Evolutionary conservation across 805 yeast genomes (phyloP).

Genomic region (Torulaspora delbrueckii): DNA sequence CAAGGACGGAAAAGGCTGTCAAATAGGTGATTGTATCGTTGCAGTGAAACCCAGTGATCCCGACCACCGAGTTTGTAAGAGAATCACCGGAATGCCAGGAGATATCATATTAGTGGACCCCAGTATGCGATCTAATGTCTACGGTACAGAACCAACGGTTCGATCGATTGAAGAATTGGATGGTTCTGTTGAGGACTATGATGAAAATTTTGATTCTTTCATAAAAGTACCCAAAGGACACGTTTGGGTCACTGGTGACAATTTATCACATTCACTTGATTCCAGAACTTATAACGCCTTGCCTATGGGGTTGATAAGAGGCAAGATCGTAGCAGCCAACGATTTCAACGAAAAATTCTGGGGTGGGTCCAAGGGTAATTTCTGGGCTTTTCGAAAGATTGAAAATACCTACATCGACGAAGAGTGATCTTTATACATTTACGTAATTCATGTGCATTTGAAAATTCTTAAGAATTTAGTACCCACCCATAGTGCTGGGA

Average conservation of each 20-base stretch:
- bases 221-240: slow-evolving; percentile 89
- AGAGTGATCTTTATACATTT: slow-evolving; percentile 4
- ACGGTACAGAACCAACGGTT: slow-evolving; percentile 7
- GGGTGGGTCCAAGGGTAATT: slow-evolving; percentile 34
- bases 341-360: slow-evolving; percentile 47
- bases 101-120: slow-evolving; percentile 82
- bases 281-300: slow-evolving; percentile 85
- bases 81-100: slow-evolving; percentile 96
- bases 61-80: slow-evolving; percentile 77
- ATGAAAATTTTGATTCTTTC: slow-evolving; percentile 40
- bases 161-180: background rate
- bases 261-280: slow-evolving; percentile 78
- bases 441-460: slow-evolving; percentile 7
- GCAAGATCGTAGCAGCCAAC: slow-evolving; percentile 74
- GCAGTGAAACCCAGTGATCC: slow-evolving; percentile 90
- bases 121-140: slow-evolving; percentile 46
- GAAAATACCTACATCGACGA: slow-evolving; percentile 46
- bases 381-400: slow-evolving; percentile 54
- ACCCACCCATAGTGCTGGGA: slow-evolving; percentile 57
- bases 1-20: slow-evolving; percentile 58
- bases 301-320: slow-evolving; percentile 83
- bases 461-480: slow-evolving; percentile 56
- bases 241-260: slow-evolving; percentile 97
- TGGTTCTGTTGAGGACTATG: slow-evolving; percentile 10
- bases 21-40: slow-evolving; percentile 83